Percentiles rank a stretch among this genome's conserved stretches.
Evolutionary conservation across 345 rosid genomes (phyloP).

Genomic region (Hirschfeldia incana): DNA sequence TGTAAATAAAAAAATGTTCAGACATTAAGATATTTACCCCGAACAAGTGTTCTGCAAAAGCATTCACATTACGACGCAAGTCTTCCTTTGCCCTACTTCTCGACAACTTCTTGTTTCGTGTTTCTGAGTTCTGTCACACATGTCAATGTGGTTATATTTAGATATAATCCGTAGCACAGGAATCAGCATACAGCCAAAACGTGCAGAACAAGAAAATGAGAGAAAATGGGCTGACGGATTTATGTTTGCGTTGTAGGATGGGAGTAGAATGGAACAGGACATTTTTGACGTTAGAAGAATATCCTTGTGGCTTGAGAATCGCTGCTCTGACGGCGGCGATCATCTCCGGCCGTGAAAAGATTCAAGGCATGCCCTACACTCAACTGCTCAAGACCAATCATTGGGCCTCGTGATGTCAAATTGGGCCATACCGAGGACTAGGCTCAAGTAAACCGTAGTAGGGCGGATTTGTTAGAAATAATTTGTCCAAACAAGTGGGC

Average conservation of each 20-base stretch:
- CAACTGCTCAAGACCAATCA: not conserved
- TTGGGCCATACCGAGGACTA: not conserved
- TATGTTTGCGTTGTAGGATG: conserved; percentile 55
- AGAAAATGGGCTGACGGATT: conserved; percentile 43
- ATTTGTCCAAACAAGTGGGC: not conserved
- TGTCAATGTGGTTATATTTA: not conserved
- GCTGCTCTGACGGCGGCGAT: conserved; percentile 45
- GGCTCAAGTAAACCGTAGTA: not conserved
- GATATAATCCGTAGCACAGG: not conserved
- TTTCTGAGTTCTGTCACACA: conserved; percentile 10
- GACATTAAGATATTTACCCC: conserved; percentile 39
- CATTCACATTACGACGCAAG: conserved; percentile 43
- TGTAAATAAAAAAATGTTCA: not conserved
- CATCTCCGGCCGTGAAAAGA: conserved; percentile 36
- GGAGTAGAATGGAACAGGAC: conserved; percentile 64
- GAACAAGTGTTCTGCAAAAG: conserved; percentile 52
- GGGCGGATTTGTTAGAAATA: not conserved
- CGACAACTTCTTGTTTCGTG: conserved; percentile 42
- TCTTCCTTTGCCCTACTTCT: conserved; percentile 45
- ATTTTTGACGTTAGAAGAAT: conserved; percentile 14
- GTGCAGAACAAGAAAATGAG: not conserved
- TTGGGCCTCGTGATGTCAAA: not conserved
- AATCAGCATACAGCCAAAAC: not conserved
- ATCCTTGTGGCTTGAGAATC: conserved; percentile 40
- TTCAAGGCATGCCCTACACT: not conserved